Conservation (phyloP, 306 rosid species). For the Sicyos edulis region DNA sequence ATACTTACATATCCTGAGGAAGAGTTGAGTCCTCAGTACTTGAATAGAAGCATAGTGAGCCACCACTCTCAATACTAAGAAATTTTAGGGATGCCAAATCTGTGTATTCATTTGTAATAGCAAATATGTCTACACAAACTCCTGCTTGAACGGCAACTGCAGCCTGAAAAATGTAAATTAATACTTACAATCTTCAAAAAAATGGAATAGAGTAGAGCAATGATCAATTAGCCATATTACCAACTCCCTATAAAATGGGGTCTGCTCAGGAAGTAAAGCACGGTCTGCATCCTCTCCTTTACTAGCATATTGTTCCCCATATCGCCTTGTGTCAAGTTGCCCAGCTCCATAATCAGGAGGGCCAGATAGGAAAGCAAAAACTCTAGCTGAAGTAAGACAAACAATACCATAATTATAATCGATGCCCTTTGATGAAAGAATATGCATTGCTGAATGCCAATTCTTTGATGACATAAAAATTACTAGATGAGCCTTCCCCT, state of each 20-base stretch:
- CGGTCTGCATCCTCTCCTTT: slow-evolving; percentile 96
- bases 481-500: not conserved
- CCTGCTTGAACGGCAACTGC: slow-evolving; percentile 97
- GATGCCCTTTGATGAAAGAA: not conserved
- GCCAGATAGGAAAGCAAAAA: slow-evolving; percentile 83
- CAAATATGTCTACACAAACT: slow-evolving; percentile 92
- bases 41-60: slow-evolving; percentile 70
- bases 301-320: slow-evolving; percentile 98
- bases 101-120: slow-evolving; percentile 93
- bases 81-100: slow-evolving; percentile 93
- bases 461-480: not conserved
- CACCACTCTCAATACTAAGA: slow-evolving; percentile 88
- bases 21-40: slow-evolving; percentile 87
- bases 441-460: not conserved
- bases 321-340: slow-evolving; percentile 82
- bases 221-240: slow-evolving; percentile 31
- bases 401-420: not conserved
- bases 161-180: slow-evolving; percentile 62
- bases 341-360: slow-evolving; percentile 98
- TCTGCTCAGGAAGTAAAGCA: slow-evolving; percentile 96
- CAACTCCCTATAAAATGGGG: slow-evolving; percentile 89
- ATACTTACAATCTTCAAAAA: slow-evolving; percentile 26
- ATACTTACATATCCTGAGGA: slow-evolving; percentile 93
- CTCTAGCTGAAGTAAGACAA: slow-evolving; percentile 56
- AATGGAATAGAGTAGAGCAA: not conserved